Conservation (phyloP, 2,329 filamentous ascomycete species). For the Aspergillus aculeatus region DNA sequence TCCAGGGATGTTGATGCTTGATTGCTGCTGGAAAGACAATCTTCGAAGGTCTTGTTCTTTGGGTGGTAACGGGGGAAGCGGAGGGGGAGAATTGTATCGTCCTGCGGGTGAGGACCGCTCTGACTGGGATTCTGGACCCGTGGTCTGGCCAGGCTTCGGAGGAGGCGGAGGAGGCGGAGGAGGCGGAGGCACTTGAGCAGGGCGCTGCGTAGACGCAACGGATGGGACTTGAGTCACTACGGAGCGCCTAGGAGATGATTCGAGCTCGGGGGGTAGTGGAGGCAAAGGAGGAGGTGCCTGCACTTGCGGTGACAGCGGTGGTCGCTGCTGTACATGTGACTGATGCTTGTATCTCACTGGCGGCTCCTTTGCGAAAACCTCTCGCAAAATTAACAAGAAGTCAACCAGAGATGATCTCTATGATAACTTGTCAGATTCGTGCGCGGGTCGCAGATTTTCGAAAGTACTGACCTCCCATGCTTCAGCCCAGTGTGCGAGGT, state of each 20-base stretch:
- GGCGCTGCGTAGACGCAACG: constrained; percentile 14
- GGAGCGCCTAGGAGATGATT: constrained; percentile 38
- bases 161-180: constrained; percentile 31
- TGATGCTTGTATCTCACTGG: constrained; percentile 74
- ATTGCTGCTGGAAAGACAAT: constrained; percentile 14
- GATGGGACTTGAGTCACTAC: constrained; percentile 21
- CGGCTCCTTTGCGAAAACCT: constrained; percentile 91
- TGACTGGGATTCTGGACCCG: constrained; percentile 16
- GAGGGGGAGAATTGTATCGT: constrained; percentile 31
- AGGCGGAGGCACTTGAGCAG: constrained; percentile 26
- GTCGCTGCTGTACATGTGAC: constrained; percentile 30
- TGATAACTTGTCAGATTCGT: not conserved
- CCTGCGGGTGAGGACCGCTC: constrained; percentile 21
- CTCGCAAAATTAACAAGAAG: constrained; percentile 76
- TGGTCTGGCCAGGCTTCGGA: constrained; percentile 35
- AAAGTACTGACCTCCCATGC: constrained; percentile 77
- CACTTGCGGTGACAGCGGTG: constrained; percentile 32
- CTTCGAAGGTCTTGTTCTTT: constrained; percentile 27
- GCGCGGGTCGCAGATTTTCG: not conserved
- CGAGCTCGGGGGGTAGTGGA: constrained; percentile 66
- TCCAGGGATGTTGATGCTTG: constrained; percentile 8
- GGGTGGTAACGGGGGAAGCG: constrained; percentile 41
- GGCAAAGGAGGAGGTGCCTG: constrained; percentile 65
- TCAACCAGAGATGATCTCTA: constrained; percentile 80
- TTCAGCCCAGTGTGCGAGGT: constrained; percentile 82